Percentiles rank a stretch among this genome's conserved stretches.
phyloP scores from a whole-genome alignment of 2,329 filamentous ascomycete genomes.

The Coniochaeta prunicola region DNA sequence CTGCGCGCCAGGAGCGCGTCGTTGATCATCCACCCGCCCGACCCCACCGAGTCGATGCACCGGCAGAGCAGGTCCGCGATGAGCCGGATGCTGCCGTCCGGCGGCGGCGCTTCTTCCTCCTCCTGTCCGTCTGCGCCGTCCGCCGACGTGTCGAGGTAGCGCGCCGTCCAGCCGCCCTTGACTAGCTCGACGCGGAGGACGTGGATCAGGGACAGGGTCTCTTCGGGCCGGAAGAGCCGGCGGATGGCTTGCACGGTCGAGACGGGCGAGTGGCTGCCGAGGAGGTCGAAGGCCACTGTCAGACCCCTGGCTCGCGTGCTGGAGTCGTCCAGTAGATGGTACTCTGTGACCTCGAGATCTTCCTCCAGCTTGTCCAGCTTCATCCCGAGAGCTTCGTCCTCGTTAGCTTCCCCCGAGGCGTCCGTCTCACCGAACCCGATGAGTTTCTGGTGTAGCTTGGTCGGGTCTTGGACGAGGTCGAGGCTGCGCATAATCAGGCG shows the following conservation, averaged over 20 bases:
- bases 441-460: constrained; percentile 22
- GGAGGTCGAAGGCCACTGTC: constrained; percentile 60
- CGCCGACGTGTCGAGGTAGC: constrained; percentile 53
- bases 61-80: constrained; percentile 66
- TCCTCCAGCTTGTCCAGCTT: constrained; percentile 55
- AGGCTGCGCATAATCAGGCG: constrained; percentile 63
- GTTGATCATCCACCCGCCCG: constrained; percentile 66
- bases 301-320: constrained; percentile 56
- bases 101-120: constrained; percentile 40
- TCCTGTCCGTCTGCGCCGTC: constrained; percentile 27
- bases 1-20: constrained; percentile 37
- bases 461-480: constrained; percentile 44
- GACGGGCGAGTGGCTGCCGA: constrained; percentile 56
- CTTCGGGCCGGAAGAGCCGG: constrained; percentile 54
- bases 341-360: constrained; percentile 61
- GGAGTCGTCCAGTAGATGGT: constrained; percentile 58
- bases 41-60: constrained; percentile 68
- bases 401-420: constrained; percentile 17
- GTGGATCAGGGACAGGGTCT: constrained; percentile 65
- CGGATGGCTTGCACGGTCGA: constrained; percentile 58
- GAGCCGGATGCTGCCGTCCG: constrained; percentile 62
- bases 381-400: constrained; percentile 34
- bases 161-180: constrained; percentile 67
- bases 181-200: constrained; percentile 67
- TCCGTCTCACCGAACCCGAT: constrained; percentile 24